phyloP scores from a whole-genome alignment of 176 grass and related monocot genomes.

The Poa annua region DNA sequence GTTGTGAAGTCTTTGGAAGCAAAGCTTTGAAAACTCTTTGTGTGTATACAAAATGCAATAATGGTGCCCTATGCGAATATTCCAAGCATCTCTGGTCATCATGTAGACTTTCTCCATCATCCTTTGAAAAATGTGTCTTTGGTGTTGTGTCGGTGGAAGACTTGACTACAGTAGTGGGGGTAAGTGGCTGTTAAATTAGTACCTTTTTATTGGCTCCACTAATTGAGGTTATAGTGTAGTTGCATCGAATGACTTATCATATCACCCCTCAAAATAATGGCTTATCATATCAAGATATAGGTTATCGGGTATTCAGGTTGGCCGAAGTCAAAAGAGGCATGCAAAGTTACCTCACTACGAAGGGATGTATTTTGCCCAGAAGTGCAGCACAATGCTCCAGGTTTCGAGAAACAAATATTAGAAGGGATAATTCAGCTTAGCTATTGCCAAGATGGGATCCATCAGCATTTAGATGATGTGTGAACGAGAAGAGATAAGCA shows the following conservation, averaged over 20 bases:
- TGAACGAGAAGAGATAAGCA: background rate
- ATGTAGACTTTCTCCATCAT: background rate
- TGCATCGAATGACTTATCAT: slow-evolving; percentile 35
- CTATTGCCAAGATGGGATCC: background rate
- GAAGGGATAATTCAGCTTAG: background rate
- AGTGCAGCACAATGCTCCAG: background rate
- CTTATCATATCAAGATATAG: slow-evolving; percentile 35
- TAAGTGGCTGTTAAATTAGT: background rate
- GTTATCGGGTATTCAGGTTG: background rate
- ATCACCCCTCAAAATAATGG: background rate
- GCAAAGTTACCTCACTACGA: background rate
- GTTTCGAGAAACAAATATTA: background rate
- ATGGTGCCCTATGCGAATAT: slow-evolving; percentile 33
- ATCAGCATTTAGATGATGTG: background rate
- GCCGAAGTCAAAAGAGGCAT: slow-evolving; percentile 29
- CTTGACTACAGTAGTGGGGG: background rate
- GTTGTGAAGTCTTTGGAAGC: background rate
- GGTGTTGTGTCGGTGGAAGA: background rate
- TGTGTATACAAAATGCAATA: background rate
- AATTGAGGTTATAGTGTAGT: background rate
- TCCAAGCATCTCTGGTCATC: slow-evolving; percentile 25
- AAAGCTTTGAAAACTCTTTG: background rate
- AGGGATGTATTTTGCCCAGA: background rate
- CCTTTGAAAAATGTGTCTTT: background rate
- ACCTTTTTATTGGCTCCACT: slow-evolving; percentile 5